These are phyloP conservation scores for Croton laevigatus DNA, from an alignment of 441 rosid genomes.

Conservation along the genomic window DNA sequence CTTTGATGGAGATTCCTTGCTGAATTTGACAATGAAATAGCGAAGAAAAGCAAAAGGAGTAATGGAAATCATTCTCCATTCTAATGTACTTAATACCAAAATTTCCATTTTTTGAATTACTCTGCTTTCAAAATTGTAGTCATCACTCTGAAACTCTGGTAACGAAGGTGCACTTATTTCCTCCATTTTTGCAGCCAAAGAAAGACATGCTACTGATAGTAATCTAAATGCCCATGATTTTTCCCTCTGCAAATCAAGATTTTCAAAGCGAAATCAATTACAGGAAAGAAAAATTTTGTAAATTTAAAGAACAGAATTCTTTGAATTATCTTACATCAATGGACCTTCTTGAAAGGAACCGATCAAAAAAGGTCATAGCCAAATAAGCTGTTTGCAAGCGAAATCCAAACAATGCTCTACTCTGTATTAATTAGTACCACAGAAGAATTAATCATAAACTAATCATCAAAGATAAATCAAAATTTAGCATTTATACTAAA, in stretches of 20 bases:
- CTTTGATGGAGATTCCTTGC: conserved; percentile 23
- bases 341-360: conserved; percentile 41
- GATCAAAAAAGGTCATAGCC: conserved; percentile 56
- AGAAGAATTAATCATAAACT: neutral
- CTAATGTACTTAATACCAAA: conserved; percentile 44
- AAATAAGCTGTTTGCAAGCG: conserved; percentile 46
- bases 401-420: conserved; percentile 37
- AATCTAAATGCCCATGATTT: conserved; percentile 41
- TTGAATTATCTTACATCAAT: conserved; percentile 38
- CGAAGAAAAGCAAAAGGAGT: conserved; percentile 54
- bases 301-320: neutral
- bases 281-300: neutral
- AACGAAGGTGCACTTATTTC: conserved; percentile 39
- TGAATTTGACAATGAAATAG: conserved; percentile 35
- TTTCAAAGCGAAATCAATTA: neutral
- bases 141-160: conserved; percentile 34
- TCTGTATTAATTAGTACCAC: conserved; percentile 34
- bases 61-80: conserved; percentile 44
- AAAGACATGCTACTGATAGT: conserved; percentile 52
- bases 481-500: neutral
- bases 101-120: conserved; percentile 59
- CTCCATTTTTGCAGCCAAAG: conserved; percentile 68
- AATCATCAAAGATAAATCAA: neutral
- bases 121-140: conserved; percentile 26
- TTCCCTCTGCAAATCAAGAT: conserved; percentile 33